A percentile compares a stretch with the other conserved stretches of the same genome.
These are phyloP conservation scores for Daucus carota DNA, from an alignment of 129 eudicot genomes.

Conservation along the genomic window DNA sequence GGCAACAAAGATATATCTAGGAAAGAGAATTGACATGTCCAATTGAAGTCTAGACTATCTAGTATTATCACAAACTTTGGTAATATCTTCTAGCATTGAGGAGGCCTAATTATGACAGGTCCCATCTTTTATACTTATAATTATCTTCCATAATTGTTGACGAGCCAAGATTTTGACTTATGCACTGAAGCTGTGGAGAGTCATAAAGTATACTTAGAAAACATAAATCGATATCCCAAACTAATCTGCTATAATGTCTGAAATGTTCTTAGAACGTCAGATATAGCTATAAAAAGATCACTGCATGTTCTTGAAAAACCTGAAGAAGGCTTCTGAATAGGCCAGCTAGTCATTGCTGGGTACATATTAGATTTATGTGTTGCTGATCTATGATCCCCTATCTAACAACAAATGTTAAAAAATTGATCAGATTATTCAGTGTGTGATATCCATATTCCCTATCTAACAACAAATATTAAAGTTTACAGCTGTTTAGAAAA, in stretches of 20 bases:
- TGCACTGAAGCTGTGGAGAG: not conserved
- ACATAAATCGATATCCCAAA: not conserved
- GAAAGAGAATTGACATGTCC: not conserved
- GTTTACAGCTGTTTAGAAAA: not conserved
- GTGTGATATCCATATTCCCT: not conserved
- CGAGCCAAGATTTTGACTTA: not conserved
- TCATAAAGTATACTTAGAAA: not conserved
- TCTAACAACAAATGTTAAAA: not conserved
- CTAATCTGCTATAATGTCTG: not conserved
- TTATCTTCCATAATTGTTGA: not conserved
- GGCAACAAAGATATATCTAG: not conserved
- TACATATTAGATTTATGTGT: not conserved
- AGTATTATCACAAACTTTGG: not conserved
- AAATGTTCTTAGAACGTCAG: not conserved
- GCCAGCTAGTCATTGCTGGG: not conserved
- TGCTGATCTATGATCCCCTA: not conserved
- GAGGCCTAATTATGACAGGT: not conserved
- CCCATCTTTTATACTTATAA: not conserved
- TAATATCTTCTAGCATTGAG: not conserved
- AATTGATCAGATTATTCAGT: not conserved
- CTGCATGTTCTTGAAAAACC: not conserved
- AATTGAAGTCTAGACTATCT: not conserved
- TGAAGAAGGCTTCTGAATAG: not conserved
- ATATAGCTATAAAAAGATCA: not conserved
- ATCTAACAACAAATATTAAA: no score